Evolutionary conservation across 2,329 filamentous ascomycete species (phyloP).

Genomic region (Coniochaeta hoffmannii): DNA sequence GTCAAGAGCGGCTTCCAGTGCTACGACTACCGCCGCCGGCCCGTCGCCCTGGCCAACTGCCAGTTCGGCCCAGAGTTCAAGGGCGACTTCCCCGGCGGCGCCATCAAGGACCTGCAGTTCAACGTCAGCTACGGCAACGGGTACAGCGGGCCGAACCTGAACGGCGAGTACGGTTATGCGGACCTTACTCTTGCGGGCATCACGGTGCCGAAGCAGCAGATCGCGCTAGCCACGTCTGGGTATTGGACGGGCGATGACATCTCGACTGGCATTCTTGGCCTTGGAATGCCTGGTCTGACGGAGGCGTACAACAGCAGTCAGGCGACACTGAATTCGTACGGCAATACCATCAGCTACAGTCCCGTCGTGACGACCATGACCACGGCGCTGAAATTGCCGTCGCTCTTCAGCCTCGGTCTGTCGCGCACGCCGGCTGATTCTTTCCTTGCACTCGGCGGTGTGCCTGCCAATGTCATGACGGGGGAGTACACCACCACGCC

Average conservation of each 20-base stretch:
- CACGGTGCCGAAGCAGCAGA: slow-evolving; percentile 21
- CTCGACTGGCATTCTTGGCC: slow-evolving; percentile 23
- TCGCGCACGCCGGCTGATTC: slow-evolving; percentile 22
- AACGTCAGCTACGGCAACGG: slow-evolving; percentile 21
- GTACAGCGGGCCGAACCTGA: slow-evolving; percentile 16
- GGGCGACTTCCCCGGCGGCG: slow-evolving; percentile 21
- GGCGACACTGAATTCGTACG: slow-evolving; percentile 2
- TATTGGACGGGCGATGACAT: slow-evolving; percentile 22
- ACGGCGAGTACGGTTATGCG: slow-evolving; percentile 21
- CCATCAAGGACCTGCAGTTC: slow-evolving; percentile 18
- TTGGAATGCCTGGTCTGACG: slow-evolving; percentile 22
- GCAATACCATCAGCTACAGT: slow-evolving; percentile 17
- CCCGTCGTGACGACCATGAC: slow-evolving; percentile 20
- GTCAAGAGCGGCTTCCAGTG: slow-evolving; percentile 19
- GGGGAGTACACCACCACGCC: slow-evolving; percentile 18
- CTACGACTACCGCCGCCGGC: slow-evolving; percentile 15
- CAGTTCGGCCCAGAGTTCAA: slow-evolving; percentile 20
- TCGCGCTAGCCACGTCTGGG: slow-evolving; percentile 21
- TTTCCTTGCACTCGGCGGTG: slow-evolving; percentile 23
- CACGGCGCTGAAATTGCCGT: slow-evolving; percentile 11
- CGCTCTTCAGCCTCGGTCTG: slow-evolving; percentile 23
- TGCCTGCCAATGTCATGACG: slow-evolving; percentile 19
- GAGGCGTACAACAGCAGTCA: slow-evolving; percentile 16
- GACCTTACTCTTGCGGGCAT: slow-evolving; percentile 22
- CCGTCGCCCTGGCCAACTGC: slow-evolving; percentile 13